These are phyloP conservation scores for Cenchrus americanus DNA, from an alignment of 176 grass and related monocot species.

Conservation along the genomic window DNA sequence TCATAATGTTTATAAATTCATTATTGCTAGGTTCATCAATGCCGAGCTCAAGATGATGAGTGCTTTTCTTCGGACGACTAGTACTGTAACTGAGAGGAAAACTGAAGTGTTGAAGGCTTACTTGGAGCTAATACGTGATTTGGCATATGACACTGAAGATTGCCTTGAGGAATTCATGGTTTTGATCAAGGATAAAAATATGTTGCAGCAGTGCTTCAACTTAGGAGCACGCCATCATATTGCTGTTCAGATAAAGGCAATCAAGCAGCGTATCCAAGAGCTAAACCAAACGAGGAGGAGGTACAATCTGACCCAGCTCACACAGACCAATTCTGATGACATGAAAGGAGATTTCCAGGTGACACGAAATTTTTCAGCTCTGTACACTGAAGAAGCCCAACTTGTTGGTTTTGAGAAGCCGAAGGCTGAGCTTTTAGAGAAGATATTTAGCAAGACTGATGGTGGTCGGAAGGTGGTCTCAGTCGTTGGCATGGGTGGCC, in stretches of 20 bases:
- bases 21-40: constrained; percentile 1
- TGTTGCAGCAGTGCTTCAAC: neutral
- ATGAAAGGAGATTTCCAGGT: too few species aligned
- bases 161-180: neutral
- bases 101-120: neutral
- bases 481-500: constrained; percentile 23
- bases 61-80: too few species aligned
- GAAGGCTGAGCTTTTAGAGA: neutral
- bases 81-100: too few species aligned
- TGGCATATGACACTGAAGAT: constrained; percentile 25
- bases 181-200: neutral
- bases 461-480: neutral
- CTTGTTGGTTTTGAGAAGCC: neutral
- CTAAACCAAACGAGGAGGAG: too few species aligned
- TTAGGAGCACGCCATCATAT: neutral
- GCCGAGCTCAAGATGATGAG: constrained; percentile 25
- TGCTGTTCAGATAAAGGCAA: neutral
- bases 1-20: neutral
- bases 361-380: neutral
- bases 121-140: neutral
- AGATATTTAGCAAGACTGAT: too few species aligned
- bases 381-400: neutral
- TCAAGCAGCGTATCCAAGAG: constrained; percentile 6
- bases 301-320: too few species aligned
- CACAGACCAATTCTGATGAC: too few species aligned